phyloP scores from a whole-genome alignment of 2,329 filamentous ascomycete genomes.

The Fusarium longipes region DNA sequence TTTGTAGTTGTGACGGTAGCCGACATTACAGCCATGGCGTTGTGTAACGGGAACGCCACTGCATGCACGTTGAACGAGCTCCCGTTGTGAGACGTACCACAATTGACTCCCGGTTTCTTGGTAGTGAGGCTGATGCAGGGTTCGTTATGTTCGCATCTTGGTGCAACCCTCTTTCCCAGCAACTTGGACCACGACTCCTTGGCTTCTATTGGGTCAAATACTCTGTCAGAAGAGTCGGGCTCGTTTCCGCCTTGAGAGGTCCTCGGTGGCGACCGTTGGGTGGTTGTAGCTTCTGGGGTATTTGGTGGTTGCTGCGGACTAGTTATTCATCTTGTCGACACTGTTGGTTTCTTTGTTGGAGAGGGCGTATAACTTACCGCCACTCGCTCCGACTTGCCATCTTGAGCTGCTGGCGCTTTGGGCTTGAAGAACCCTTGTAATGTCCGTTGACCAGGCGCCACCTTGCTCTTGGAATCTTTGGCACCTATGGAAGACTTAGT shows the following conservation, averaged over 20 bases:
- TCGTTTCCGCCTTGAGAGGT: slow-evolving; percentile 5
- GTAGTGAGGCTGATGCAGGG: slow-evolving; percentile 85
- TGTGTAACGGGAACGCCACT: slow-evolving; percentile 23
- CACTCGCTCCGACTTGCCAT: slow-evolving; percentile 5
- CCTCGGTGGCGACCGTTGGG: slow-evolving; percentile 2
- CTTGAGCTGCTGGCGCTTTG: slow-evolving; percentile 27
- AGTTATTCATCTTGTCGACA: not conserved
- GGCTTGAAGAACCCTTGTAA: slow-evolving; percentile 85
- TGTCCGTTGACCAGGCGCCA: slow-evolving; percentile 61
- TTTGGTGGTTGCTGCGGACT: not conserved
- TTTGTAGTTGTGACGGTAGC: not conserved
- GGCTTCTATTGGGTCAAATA: slow-evolving; percentile 75
- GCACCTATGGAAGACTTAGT: slow-evolving; percentile 39
- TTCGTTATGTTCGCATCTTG: slow-evolving; percentile 88
- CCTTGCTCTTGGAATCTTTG: slow-evolving; percentile 50
- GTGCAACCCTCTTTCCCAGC: slow-evolving; percentile 77
- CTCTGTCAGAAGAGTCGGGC: slow-evolving; percentile 50
- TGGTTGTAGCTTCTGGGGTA: not conserved
- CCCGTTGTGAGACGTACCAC: slow-evolving; percentile 58
- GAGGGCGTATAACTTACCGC: slow-evolving; percentile 20
- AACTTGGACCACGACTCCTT: slow-evolving; percentile 90
- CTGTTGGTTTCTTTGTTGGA: slow-evolving; percentile 29
- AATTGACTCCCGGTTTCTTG: slow-evolving; percentile 90
- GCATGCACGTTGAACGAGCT: slow-evolving; percentile 10
- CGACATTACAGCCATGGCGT: slow-evolving; percentile 7